Evolutionary conservation across 139 green algal genomes (phyloP), one percentile per base, ranked within the genome.

Genomic region (Monoraphidium neglectum): DNA sequence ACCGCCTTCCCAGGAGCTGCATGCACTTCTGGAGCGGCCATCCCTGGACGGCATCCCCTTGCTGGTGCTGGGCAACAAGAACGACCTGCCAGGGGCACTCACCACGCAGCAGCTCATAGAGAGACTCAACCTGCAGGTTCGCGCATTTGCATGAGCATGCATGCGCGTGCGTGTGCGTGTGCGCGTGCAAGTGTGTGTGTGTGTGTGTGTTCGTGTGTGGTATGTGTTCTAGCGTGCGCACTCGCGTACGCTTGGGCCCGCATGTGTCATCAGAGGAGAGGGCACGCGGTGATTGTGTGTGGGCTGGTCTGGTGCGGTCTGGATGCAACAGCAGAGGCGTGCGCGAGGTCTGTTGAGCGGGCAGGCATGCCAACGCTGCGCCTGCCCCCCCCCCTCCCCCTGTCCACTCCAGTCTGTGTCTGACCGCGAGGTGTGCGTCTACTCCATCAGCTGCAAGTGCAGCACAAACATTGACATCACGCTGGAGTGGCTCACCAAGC

Each of bases 31-130:
- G 76, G 74, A 85, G 33, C 90, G 90, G 70, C 89, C 90, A 13
- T 90, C 80, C 0, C 82, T 96, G 75, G 64, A 84, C 18, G 87
- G 87, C 62, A 98, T 98, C 46, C 97, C 97, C 16, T 69, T 99
- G 81, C 88, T 99, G 53, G 95, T 99, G 72, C 86, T 99, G 78
- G 97, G 94, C 33, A 99, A 99, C 88, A 99, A 99, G 82, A 98
- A 93, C 72, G 97, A 99, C 83, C 78, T 98, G 68, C 76, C 87
- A 5, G 90, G 90, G 15, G 94, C 96, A 1, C 70, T 98, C 61
- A 76, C 63, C 0, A 90, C 87, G 15, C 72, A 86, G 18, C 81
- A 96, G 54, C 79, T 99, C 10, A 95, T 94, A 35, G 82, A 92
- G 5, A 65, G 72, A 24, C 81, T 99, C 82, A 85, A 90, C 28